A percentile compares a stretch with the other conserved stretches of the same genome.
Evolutionary conservation across 495 filamentous ascomycete genomes (phyloP).

Genomic region (Aspergillus egyptiacus): DNA sequence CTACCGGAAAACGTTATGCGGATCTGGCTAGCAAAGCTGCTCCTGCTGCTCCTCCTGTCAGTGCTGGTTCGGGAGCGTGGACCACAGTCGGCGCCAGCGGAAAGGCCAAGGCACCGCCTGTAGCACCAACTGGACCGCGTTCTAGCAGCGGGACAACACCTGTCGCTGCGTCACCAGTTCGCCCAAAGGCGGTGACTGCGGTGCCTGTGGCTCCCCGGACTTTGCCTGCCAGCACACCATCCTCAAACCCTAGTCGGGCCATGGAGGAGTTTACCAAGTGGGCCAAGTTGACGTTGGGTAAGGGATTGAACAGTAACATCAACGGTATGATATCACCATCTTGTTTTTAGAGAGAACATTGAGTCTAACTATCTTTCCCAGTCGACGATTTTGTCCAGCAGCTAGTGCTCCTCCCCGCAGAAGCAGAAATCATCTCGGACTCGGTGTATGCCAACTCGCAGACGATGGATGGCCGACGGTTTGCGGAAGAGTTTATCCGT

Average conservation of each 20-base stretch:
- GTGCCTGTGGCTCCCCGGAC: slow-evolving; percentile 25
- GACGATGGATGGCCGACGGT: slow-evolving; percentile 84
- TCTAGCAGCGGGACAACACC: slow-evolving; percentile 47
- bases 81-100: slow-evolving; percentile 94
- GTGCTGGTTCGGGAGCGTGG: slow-evolving; percentile 60
- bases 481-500: slow-evolving; percentile 88
- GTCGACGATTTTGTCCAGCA: slow-evolving; percentile 76
- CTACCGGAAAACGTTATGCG: slow-evolving; percentile 83
- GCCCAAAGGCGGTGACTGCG: slow-evolving; percentile 33
- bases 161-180: slow-evolving; percentile 33
- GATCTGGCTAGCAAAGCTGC: slow-evolving; percentile 81
- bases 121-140: slow-evolving; percentile 50
- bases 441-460: slow-evolving; percentile 78
- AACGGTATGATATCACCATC: slow-evolving; percentile 52
- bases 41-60: slow-evolving; percentile 33
- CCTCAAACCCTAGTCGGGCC: slow-evolving; percentile 50
- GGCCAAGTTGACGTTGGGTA: slow-evolving; percentile 67
- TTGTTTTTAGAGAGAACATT: background rate
- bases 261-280: slow-evolving; percentile 91
- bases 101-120: slow-evolving; percentile 70
- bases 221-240: slow-evolving; percentile 32
- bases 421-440: slow-evolving; percentile 77
- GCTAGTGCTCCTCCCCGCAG: slow-evolving; percentile 67
- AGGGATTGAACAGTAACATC: slow-evolving; percentile 55
- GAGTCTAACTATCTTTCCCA: slow-evolving; percentile 26